A percentile compares a stretch with the other conserved stretches of the same genome.
These are phyloP conservation scores for Elaeis guineensis DNA, from an alignment of 176 grass and related monocot genomes.

Conservation along the genomic window DNA sequence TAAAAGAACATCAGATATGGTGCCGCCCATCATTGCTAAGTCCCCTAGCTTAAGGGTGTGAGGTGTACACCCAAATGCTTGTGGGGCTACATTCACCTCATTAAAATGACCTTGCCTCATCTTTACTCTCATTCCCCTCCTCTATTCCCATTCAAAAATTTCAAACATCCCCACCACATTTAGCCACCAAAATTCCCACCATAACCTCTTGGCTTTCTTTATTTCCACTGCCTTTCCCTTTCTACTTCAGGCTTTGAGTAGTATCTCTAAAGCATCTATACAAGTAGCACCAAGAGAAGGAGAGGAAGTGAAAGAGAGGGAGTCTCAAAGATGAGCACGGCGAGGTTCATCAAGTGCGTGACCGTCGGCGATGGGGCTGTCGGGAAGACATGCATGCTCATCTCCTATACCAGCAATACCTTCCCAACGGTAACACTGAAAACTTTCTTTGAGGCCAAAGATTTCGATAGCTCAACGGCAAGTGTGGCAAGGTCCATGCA, in stretches of 20 bases:
- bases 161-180: neutral
- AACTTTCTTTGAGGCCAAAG: neutral
- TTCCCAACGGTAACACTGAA: slow-evolving; percentile 26
- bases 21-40: slow-evolving; percentile 24
- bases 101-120: neutral
- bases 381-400: slow-evolving; percentile 52
- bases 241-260: neutral
- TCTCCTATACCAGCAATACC: slow-evolving; percentile 51
- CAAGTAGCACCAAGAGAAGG: slow-evolving; percentile 7
- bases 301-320: slow-evolving; percentile 1
- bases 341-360: slow-evolving; percentile 52
- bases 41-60: neutral
- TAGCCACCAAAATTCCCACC: slow-evolving; percentile 9
- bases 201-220: neutral
- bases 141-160: slow-evolving; percentile 12
- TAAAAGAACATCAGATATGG: slow-evolving; percentile 13
- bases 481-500: no score
- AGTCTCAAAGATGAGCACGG: slow-evolving; percentile 31
- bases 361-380: slow-evolving; percentile 42
- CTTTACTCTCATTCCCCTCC: neutral
- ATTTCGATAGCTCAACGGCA: no score
- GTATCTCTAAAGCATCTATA: slow-evolving; percentile 11
- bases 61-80: slow-evolving; percentile 1
- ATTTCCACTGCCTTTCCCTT: neutral
- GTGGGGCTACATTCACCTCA: slow-evolving; percentile 15